Conservation (phyloP, 305 asterid species). For the Fraxinus floribunda region DNA sequence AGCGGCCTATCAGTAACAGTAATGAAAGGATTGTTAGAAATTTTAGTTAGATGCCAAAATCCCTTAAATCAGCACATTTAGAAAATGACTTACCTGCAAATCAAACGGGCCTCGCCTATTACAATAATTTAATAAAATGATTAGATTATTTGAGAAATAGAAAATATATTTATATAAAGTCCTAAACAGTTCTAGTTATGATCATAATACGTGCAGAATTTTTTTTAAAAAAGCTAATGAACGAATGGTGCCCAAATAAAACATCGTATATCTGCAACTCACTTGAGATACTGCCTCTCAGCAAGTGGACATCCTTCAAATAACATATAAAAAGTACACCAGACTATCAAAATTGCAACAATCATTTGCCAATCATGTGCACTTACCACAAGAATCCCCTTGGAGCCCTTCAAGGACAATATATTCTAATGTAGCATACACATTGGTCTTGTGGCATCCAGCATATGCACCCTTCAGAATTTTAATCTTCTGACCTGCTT, state of each 20-base stretch:
- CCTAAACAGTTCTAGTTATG: neutral
- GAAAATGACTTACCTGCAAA: constrained; percentile 61
- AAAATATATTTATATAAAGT: neutral
- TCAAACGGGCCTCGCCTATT: constrained; percentile 64
- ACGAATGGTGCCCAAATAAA: neutral
- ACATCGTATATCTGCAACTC: constrained; percentile 1
- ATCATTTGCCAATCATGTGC: neutral
- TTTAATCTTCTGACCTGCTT: constrained; percentile 66
- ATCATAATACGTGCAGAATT: neutral
- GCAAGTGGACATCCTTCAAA: constrained; percentile 8
- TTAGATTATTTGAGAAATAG: constrained; percentile 20
- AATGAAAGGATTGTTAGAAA: neutral
- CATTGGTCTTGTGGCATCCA: constrained; percentile 45
- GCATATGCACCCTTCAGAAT: constrained; percentile 64
- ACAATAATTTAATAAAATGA: constrained; percentile 19
- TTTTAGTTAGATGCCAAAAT: neutral
- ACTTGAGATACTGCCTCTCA: neutral
- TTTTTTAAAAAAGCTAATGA: neutral
- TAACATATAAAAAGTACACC: neutral
- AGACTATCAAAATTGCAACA: neutral
- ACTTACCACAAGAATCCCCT: constrained; percentile 74
- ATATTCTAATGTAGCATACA: constrained; percentile 62
- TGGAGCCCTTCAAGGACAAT: constrained; percentile 59
- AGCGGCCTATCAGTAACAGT: constrained; percentile 45
- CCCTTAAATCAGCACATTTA: neutral